Percentiles rank a stretch among this genome's conserved stretches.
These are phyloP conservation scores for Heliamphora pulchella DNA, from an alignment of 179 eudicot species.

Conservation along the genomic window DNA sequence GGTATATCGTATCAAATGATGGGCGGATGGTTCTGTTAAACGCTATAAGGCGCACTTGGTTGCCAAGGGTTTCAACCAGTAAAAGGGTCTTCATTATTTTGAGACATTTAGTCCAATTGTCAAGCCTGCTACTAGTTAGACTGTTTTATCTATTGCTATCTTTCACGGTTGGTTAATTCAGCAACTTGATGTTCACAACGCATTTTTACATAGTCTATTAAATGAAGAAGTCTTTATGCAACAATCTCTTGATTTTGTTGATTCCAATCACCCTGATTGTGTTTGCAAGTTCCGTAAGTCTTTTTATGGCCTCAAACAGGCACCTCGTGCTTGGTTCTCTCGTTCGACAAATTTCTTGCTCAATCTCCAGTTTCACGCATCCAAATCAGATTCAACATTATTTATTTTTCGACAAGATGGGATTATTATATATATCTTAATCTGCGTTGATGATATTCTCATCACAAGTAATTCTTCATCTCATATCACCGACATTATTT, in stretches of 20 bases:
- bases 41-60: too few relatives aligned
- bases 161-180: not conserved
- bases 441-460: not conserved
- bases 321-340: not conserved
- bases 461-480: not conserved
- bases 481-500: not conserved
- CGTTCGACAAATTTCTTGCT: not conserved
- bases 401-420: not conserved
- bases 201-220: not conserved
- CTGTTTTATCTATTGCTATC: not conserved
- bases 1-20: too few relatives aligned
- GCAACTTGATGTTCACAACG: not conserved
- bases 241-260: not conserved
- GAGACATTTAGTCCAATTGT: too few relatives aligned
- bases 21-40: too few relatives aligned
- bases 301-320: not conserved
- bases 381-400: not conserved
- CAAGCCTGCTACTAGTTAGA: not conserved
- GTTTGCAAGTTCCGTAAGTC: not conserved
- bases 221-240: not conserved
- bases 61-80: too few relatives aligned
- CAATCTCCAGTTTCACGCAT: not conserved
- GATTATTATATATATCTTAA: not conserved
- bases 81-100: too few relatives aligned
- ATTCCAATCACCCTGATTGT: not conserved